phyloP scores from a whole-genome alignment of 495 filamentous ascomycete genomes.

The Daldinia concentrica region DNA sequence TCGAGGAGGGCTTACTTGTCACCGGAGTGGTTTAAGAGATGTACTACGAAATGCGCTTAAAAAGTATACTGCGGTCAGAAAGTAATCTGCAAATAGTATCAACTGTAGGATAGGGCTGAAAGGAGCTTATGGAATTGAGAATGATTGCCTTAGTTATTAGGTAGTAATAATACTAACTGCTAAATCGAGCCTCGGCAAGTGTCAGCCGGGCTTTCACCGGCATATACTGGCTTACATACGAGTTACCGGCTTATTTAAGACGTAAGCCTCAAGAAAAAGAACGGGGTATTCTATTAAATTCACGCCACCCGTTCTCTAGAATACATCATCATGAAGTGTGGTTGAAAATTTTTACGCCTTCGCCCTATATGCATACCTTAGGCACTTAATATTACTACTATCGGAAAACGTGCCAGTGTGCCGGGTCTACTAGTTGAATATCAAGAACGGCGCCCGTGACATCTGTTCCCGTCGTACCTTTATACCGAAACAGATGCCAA shows the following conservation, averaged over 20 bases:
- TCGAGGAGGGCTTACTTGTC: background rate
- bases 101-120: background rate
- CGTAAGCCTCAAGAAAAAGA: background rate
- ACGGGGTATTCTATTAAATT: background rate
- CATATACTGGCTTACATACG: background rate
- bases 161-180: too few species aligned
- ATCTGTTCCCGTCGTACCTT: background rate
- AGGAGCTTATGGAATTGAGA: background rate
- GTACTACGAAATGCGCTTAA: background rate
- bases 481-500: background rate
- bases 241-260: background rate
- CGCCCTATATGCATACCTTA: background rate
- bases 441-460: background rate
- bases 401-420: background rate
- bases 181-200: background rate
- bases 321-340: background rate
- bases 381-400: background rate
- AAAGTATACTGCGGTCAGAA: background rate
- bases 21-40: background rate
- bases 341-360: slow-evolving; percentile 1
- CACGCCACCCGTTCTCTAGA: background rate
- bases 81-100: background rate
- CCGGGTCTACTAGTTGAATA: background rate
- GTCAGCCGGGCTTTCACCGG: background rate
- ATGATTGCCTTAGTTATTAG: background rate